These are phyloP conservation scores for Garcileccinum viscosum DNA, from an alignment of 1,284 basidiomycete species.

Conservation along the genomic window DNA sequence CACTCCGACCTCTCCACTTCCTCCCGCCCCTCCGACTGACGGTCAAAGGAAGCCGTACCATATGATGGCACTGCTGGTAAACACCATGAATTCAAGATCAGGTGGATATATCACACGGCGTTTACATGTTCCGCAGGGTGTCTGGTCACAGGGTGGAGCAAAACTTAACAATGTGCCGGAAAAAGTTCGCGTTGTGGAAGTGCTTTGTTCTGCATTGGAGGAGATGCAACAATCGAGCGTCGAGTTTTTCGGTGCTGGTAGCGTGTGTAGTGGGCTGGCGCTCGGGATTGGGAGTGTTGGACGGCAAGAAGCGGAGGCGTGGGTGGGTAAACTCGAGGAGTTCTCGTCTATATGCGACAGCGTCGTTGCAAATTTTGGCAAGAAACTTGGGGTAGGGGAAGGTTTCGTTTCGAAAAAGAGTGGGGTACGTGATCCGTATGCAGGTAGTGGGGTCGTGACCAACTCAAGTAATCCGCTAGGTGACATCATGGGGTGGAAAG, in stretches of 20 bases:
- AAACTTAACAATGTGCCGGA: constrained; percentile 83
- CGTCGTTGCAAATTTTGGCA: constrained; percentile 83
- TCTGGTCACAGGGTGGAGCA: constrained; percentile 90
- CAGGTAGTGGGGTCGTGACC: constrained; percentile 3
- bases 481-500: constrained; percentile 80
- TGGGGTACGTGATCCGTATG: constrained; percentile 50
- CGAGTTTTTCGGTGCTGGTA: constrained; percentile 78
- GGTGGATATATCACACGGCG: constrained; percentile 90
- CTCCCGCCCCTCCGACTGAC: constrained; percentile 71
- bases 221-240: constrained; percentile 71
- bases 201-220: constrained; percentile 77
- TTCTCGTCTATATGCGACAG: constrained; percentile 83
- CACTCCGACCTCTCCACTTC: constrained; percentile 77
- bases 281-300: constrained; percentile 74
- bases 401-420: constrained; percentile 84
- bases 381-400: constrained; percentile 88
- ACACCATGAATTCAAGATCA: constrained; percentile 80
- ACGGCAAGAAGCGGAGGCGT: constrained; percentile 73
- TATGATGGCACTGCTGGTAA: constrained; percentile 81
- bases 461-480: constrained; percentile 41
- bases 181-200: constrained; percentile 85
- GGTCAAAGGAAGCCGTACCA: constrained; percentile 88
- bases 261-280: constrained; percentile 74
- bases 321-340: constrained; percentile 73
- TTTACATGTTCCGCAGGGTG: constrained; percentile 86